These are phyloP conservation scores for Colletotrichum simmondsii DNA, from an alignment of 2,329 filamentous ascomycete genomes.

Conservation along the genomic window DNA sequence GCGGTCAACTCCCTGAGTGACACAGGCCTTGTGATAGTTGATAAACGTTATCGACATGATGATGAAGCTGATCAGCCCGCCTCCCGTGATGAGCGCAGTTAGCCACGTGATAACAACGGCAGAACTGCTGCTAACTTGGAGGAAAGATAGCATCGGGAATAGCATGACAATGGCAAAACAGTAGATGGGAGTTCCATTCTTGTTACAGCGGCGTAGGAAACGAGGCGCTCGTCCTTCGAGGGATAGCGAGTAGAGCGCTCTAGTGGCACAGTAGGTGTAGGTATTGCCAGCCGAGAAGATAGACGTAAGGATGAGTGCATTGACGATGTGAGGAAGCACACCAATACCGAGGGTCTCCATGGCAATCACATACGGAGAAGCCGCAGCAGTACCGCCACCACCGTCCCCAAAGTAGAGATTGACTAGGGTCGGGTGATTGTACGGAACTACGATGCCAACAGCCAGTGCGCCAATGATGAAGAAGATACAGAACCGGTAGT, in stretches of 20 bases:
- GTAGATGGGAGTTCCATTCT: constrained; percentile 70
- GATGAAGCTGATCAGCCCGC: constrained; percentile 61
- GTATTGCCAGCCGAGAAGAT: constrained; percentile 48
- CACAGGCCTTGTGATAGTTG: constrained; percentile 65
- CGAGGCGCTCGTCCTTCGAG: constrained; percentile 62
- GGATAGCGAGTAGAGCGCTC: constrained; percentile 66
- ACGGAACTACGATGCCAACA: constrained; percentile 74
- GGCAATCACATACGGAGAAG: constrained; percentile 72
- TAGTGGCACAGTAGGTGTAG: constrained; percentile 61
- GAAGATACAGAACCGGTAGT: constrained; percentile 77
- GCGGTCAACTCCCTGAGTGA: constrained; percentile 58
- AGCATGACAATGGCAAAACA: constrained; percentile 64
- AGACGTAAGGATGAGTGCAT: constrained; percentile 66
- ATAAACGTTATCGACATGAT: constrained; percentile 67
- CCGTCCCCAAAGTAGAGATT: constrained; percentile 52
- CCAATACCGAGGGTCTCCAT: constrained; percentile 65
- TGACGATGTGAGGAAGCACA: constrained; percentile 67
- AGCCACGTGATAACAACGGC: constrained; percentile 64
- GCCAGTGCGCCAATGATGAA: constrained; percentile 76
- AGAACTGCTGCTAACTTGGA: constrained; percentile 60
- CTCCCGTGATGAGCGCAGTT: constrained; percentile 54
- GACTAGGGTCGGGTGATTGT: constrained; percentile 62
- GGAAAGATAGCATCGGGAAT: constrained; percentile 64
- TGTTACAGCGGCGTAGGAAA: constrained; percentile 64
- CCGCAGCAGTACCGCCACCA: constrained; percentile 57